A percentile compares a stretch with the other conserved stretches of the same genome.
Evolutionary conservation across 768 basidiomycete species (phyloP).

Genomic region (Flagelloscypha sp.): DNA sequence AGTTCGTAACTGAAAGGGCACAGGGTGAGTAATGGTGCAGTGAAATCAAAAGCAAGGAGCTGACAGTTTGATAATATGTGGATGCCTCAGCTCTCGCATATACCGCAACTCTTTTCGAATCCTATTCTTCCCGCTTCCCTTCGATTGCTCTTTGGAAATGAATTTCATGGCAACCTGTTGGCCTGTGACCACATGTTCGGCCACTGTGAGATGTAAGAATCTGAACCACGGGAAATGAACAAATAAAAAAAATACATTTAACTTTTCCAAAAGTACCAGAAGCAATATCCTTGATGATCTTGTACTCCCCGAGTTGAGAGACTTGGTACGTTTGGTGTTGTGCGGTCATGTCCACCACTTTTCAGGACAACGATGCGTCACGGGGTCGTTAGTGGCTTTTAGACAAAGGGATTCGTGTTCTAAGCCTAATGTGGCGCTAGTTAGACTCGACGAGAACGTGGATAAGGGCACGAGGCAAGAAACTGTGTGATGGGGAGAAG

Average conservation of each 20-base stretch:
- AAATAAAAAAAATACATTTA: slow-evolving; percentile 64
- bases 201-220: slow-evolving; percentile 49
- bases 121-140: slow-evolving; percentile 76
- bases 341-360: slow-evolving; percentile 30
- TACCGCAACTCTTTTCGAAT: slow-evolving; percentile 96
- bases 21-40: slow-evolving; percentile 9
- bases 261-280: slow-evolving; percentile 99
- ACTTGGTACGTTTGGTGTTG: slow-evolving; percentile 35
- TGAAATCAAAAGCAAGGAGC: slow-evolving; percentile 17
- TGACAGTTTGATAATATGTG: slow-evolving; percentile 97
- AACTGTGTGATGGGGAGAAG: too few relatives aligned
- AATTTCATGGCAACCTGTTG: slow-evolving; percentile 98
- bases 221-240: slow-evolving; percentile 6
- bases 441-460: too few relatives aligned
- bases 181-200: slow-evolving; percentile 87
- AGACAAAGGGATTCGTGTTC: too few relatives aligned
- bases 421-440: too few relatives aligned
- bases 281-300: slow-evolving; percentile 79
- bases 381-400: too few relatives aligned
- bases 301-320: slow-evolving; percentile 86
- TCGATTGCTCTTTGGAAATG: slow-evolving; percentile 90
- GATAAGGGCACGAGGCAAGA: too few relatives aligned
- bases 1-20: slow-evolving; percentile 61
- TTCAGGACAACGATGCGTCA: too few relatives aligned
- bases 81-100: slow-evolving; percentile 87